A percentile compares a stretch with the other conserved stretches of the same genome.
phyloP scores from a whole-genome alignment of 2,329 filamentous ascomycete genomes.

The Pseudocercospora fuligena region DNA sequence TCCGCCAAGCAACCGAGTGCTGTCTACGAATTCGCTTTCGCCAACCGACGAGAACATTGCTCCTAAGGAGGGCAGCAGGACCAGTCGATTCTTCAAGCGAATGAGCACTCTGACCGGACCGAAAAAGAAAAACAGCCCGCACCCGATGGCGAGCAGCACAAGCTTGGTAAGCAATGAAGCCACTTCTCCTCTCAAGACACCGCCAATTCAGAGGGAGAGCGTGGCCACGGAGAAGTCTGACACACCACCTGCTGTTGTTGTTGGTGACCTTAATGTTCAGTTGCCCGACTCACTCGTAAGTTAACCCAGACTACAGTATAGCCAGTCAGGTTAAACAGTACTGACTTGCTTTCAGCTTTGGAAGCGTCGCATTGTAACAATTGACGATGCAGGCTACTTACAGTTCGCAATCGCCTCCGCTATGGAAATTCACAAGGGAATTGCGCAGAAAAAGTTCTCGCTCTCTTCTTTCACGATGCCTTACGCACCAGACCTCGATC shows the following conservation, averaged over 20 bases:
- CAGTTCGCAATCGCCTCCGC: slow-evolving; percentile 75
- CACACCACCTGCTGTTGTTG: slow-evolving; percentile 64
- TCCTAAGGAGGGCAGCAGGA: slow-evolving; percentile 52
- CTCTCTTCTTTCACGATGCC: slow-evolving; percentile 81
- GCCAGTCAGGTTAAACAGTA: slow-evolving; percentile 4
- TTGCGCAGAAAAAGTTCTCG: slow-evolving; percentile 67
- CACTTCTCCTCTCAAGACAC: slow-evolving; percentile 6
- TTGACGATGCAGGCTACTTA: slow-evolving; percentile 83
- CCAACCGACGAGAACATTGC: slow-evolving; percentile 54
- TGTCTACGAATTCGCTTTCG: slow-evolving; percentile 30
- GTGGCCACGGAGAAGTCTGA: slow-evolving; percentile 37
- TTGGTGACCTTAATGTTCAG: slow-evolving; percentile 94
- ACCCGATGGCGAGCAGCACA: slow-evolving; percentile 35
- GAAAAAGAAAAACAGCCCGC: slow-evolving; percentile 48
- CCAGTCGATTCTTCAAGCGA: slow-evolving; percentile 67
- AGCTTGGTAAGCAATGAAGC: slow-evolving; percentile 22
- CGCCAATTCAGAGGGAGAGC: slow-evolving; percentile 23
- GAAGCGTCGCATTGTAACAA: slow-evolving; percentile 88
- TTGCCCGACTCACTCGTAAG: slow-evolving; percentile 84
- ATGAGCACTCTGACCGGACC: slow-evolving; percentile 53
- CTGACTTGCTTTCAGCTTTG: slow-evolving; percentile 62
- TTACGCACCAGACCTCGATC: slow-evolving; percentile 83
- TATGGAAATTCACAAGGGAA: slow-evolving; percentile 40
- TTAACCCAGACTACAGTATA: slow-evolving; percentile 11
- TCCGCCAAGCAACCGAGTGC: slow-evolving; percentile 26